Evolutionary conservation across 495 filamentous ascomycete genomes (phyloP).

Genomic region (Penicillium waksmanii): DNA sequence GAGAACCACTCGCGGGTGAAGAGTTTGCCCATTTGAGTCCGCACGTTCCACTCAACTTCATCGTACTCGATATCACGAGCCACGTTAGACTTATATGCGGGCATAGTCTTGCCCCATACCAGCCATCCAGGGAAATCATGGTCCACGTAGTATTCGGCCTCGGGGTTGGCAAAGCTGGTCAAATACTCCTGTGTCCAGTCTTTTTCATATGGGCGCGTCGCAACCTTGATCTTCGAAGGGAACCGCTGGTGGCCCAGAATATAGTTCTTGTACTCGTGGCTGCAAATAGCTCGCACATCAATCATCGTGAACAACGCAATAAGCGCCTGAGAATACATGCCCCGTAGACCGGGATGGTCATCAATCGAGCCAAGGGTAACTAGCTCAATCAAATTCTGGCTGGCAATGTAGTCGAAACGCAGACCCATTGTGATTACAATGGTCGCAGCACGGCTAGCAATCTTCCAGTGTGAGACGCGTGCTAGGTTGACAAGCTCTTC

Average conservation of each 20-base stretch:
- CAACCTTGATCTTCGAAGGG: constrained; percentile 72
- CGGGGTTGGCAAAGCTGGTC: constrained; percentile 73
- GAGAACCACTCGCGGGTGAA: constrained; percentile 85
- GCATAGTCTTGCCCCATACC: constrained; percentile 88
- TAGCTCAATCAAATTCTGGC: constrained; percentile 79
- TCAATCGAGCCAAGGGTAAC: constrained; percentile 84
- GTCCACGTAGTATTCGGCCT: constrained; percentile 88
- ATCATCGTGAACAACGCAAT: constrained; percentile 79
- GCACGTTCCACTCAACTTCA: constrained; percentile 72
- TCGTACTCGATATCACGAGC: constrained; percentile 78
- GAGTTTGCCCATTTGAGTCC: constrained; percentile 78
- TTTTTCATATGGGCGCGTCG: constrained; percentile 71
- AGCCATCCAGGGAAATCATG: constrained; percentile 94
- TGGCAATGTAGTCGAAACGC: constrained; percentile 85
- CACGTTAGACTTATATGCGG: constrained; percentile 71
- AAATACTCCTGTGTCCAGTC: constrained; percentile 79
- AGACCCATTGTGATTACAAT: constrained; percentile 88
- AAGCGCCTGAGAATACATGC: constrained; percentile 78
- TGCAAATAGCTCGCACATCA: constrained; percentile 82
- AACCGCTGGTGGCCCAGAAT: constrained; percentile 75
- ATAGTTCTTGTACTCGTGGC: constrained; percentile 83
- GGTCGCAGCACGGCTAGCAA: constrained; percentile 82
- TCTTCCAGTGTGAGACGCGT: constrained; percentile 89
- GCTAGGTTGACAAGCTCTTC: constrained; percentile 79
- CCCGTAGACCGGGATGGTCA: constrained; percentile 82